Evolutionary conservation across 495 filamentous ascomycete species (phyloP).

Genomic region (Aspergillus nanangensis): DNA sequence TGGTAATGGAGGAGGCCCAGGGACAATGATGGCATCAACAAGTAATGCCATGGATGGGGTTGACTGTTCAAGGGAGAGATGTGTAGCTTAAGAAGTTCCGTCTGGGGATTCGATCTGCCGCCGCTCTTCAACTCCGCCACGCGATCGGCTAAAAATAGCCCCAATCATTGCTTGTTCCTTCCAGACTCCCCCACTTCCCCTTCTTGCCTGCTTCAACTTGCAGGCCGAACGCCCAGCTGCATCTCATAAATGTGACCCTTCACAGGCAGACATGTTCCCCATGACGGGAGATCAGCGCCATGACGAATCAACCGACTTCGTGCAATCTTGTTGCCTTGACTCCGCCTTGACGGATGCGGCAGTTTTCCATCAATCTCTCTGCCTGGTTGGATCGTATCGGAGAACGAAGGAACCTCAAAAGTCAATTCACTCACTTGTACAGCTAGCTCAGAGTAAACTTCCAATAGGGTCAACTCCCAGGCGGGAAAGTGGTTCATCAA

Average conservation of each 20-base stretch:
- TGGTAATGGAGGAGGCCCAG: no score
- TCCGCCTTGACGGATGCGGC: not conserved
- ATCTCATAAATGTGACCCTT: no score
- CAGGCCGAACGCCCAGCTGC: no score
- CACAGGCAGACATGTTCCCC: no score
- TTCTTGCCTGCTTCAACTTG: no score
- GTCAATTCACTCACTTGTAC: no score
- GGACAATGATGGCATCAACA: no score
- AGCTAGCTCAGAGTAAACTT: not conserved
- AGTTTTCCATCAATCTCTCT: not conserved
- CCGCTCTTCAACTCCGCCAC: constrained; percentile 15
- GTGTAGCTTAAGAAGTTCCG: no score
- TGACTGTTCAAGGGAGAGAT: no score
- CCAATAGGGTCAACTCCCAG: not conserved
- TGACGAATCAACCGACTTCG: no score
- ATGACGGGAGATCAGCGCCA: no score
- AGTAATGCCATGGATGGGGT: constrained; percentile 3
- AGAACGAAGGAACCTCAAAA: not conserved
- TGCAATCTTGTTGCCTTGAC: not conserved
- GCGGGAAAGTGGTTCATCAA: no score
- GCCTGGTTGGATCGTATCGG: not conserved
- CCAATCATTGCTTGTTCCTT: not conserved
- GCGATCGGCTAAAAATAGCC: constrained; percentile 17
- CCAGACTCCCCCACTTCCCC: not conserved
- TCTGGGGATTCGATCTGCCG: not conserved